phyloP scores from a whole-genome alignment of 2,329 filamentous ascomycete genomes.

The Didymella pinodella region DNA sequence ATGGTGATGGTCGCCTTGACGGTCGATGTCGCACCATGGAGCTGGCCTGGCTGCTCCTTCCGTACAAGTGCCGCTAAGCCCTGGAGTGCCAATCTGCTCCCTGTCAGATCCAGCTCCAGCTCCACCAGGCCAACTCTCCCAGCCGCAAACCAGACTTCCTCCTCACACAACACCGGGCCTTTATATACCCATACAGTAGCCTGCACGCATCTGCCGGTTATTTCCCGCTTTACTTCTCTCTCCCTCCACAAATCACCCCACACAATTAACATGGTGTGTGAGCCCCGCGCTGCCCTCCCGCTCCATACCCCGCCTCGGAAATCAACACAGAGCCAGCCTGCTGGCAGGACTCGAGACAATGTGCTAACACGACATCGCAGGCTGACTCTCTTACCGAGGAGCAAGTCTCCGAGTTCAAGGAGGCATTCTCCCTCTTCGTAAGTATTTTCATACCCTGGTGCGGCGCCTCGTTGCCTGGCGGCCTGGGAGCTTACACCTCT shows the following conservation, averaged over 20 bases:
- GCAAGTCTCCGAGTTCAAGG: slow-evolving; percentile 99
- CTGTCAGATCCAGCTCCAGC: slow-evolving; percentile 29
- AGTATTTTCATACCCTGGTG: slow-evolving; percentile 57
- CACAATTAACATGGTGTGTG: slow-evolving; percentile 50
- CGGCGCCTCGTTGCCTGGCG: slow-evolving; percentile 37
- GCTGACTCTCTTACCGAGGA: slow-evolving; percentile 99
- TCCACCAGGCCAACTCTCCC: slow-evolving; percentile 31
- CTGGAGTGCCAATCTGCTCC: slow-evolving; percentile 22
- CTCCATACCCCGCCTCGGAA: slow-evolving; percentile 49
- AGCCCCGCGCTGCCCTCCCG: slow-evolving; percentile 35
- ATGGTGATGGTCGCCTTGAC: slow-evolving; percentile 14
- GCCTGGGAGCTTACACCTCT: slow-evolving; percentile 20
- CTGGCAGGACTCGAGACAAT: slow-evolving; percentile 8
- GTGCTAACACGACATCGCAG: slow-evolving; percentile 59
- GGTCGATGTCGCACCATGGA: slow-evolving; percentile 19
- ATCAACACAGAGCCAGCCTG: slow-evolving; percentile 40
- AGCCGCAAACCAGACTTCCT: slow-evolving; percentile 38
- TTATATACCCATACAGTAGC: slow-evolving; percentile 25
- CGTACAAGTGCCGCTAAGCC: slow-evolving; percentile 24
- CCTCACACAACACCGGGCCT: slow-evolving; percentile 28
- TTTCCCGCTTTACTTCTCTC: slow-evolving; percentile 4
- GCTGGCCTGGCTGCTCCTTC: slow-evolving; percentile 13
- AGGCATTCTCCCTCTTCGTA: slow-evolving; percentile 99
- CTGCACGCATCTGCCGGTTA: slow-evolving; percentile 21
- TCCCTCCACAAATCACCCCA: slow-evolving; percentile 15